A percentile compares a stretch with the other conserved stretches of the same genome.
These are phyloP conservation scores for sunflower (Helianthus annuus) DNA, from an alignment of 129 eudicot species.

Conservation along the genomic window HanXRQr2.0-SUNRISE NC_035449.2:13015469-13015968, in stretches of 20 bases:
- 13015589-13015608: neutral
- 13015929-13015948: too few relatives aligned
- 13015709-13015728: constrained; percentile 22
- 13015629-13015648: constrained; percentile 24
- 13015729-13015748: constrained; percentile 9
- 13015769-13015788: too few relatives aligned
- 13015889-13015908: too few relatives aligned
- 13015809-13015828: too few relatives aligned
- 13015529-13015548: constrained; percentile 25
- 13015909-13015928: too few relatives aligned
- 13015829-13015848: too few relatives aligned
- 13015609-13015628: constrained; percentile 8
- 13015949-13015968: too few relatives aligned
- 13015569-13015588: neutral
- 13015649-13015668: constrained; percentile 31
- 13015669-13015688: constrained; percentile 32
- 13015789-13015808: too few relatives aligned
- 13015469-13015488: constrained; percentile 18
- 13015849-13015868: too few relatives aligned
- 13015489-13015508: neutral
- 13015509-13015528: constrained; percentile 18
- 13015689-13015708: constrained; percentile 27
- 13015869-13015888: too few relatives aligned
- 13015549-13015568: constrained; percentile 29
- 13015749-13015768: neutral